A percentile compares a stretch with the other conserved stretches of the same genome.
These are phyloP conservation scores for Pseudomassariella vexata DNA, from an alignment of 2,329 filamentous ascomycete species.

Conservation along the genomic window DNA sequence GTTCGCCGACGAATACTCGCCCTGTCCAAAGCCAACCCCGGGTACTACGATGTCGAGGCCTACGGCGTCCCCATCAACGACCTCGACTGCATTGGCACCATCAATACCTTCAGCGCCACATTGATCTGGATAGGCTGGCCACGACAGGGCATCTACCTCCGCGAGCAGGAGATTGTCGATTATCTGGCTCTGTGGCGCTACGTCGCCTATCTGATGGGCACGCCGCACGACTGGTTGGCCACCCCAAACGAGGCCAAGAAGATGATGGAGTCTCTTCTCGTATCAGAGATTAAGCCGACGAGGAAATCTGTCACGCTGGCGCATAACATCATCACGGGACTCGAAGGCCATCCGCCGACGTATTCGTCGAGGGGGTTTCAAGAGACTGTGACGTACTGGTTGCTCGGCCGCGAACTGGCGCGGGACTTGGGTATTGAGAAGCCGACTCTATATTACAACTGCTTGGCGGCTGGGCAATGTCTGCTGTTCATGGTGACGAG, in stretches of 20 bases:
- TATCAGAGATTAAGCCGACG: constrained; percentile 62
- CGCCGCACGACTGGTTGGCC: constrained; percentile 56
- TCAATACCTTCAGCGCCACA: constrained; percentile 62
- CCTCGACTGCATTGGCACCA: constrained; percentile 67
- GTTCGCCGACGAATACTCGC: constrained; percentile 60
- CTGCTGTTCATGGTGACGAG: constrained; percentile 55
- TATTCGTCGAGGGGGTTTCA: constrained; percentile 63
- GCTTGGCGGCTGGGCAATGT: constrained; percentile 59
- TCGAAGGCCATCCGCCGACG: constrained; percentile 61
- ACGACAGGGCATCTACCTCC: constrained; percentile 64
- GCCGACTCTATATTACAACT: constrained; percentile 51
- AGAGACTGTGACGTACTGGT: constrained; percentile 60
- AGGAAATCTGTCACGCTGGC: constrained; percentile 58
- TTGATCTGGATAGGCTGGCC: constrained; percentile 63
- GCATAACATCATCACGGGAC: constrained; percentile 67
- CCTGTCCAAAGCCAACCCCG: constrained; percentile 47
- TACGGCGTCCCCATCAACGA: constrained; percentile 69
- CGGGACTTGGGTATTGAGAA: constrained; percentile 52
- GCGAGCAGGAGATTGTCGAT: constrained; percentile 56
- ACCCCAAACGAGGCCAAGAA: constrained; percentile 48
- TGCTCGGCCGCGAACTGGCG: constrained; percentile 62
- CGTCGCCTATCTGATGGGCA: constrained; percentile 65
- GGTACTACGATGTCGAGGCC: constrained; percentile 55
- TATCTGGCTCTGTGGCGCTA: constrained; percentile 75
- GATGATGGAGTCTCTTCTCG: constrained; percentile 62